Conservation (phyloP, 108 stramenopile species). For the Pseudonitzschia delicatissima region DNA sequence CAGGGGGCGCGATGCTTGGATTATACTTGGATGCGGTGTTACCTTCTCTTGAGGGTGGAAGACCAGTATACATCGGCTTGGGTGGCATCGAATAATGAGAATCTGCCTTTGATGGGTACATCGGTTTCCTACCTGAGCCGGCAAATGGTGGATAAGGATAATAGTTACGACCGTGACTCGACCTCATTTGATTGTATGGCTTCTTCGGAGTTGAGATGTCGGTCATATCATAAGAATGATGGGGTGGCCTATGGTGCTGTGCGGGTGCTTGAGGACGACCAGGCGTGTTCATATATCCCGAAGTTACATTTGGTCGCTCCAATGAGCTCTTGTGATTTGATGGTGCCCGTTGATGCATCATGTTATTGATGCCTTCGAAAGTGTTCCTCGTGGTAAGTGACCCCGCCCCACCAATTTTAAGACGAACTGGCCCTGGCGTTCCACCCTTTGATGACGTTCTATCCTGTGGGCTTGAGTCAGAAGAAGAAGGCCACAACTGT, state of each 20-base stretch:
- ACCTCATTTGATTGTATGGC: neutral
- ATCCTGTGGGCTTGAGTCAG: conserved; percentile 5
- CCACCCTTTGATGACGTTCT: neutral
- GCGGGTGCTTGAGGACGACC: conserved; percentile 11
- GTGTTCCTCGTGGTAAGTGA: conserved; percentile 29
- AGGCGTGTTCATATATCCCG: conserved; percentile 1
- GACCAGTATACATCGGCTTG: conserved; percentile 9
- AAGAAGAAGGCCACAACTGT: conserved; percentile 14
- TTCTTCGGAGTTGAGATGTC: conserved; percentile 27
- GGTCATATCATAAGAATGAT: conserved; percentile 2
- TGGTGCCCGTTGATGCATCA: conserved; percentile 24
- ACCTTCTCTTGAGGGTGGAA: neutral
- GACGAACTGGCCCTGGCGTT: conserved; percentile 16
- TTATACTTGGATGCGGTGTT: neutral
- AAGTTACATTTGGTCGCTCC: neutral
- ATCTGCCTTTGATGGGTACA: conserved; percentile 17
- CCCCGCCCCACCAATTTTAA: conserved; percentile 32
- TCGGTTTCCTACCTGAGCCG: conserved; percentile 1
- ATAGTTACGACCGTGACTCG: neutral
- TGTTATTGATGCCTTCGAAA: conserved; percentile 45
- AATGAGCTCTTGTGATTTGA: neutral
- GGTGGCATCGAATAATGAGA: neutral
- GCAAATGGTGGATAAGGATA: conserved; percentile 1
- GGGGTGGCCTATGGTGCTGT: conserved; percentile 11
- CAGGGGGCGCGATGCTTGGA: conserved; percentile 11